Evolutionary conservation across 2,329 filamentous ascomycete species (phyloP).

Genomic region (Epichloe sibirici): DNA sequence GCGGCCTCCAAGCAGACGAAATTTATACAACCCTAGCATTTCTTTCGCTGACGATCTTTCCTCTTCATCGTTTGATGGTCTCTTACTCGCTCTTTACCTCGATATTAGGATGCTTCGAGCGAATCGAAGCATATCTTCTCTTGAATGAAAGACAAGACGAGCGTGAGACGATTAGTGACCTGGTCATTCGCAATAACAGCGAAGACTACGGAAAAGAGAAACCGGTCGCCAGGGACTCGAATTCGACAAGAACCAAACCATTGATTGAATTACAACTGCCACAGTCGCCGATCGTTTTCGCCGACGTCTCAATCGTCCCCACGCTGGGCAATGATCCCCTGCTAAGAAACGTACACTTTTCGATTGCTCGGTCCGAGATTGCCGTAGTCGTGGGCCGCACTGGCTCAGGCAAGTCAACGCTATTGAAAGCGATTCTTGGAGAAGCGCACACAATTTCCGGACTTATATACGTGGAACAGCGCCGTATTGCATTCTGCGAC

Average conservation of each 20-base stretch:
- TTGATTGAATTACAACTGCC: not conserved
- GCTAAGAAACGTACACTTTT: constrained; percentile 3
- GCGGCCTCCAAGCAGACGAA: constrained; percentile 2
- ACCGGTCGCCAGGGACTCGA: constrained; percentile 14
- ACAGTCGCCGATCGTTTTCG: constrained; percentile 12
- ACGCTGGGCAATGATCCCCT: constrained; percentile 22
- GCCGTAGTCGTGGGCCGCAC: constrained; percentile 4
- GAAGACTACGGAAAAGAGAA: not conserved
- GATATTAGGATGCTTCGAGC: constrained; percentile 6
- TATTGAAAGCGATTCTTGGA: constrained; percentile 6
- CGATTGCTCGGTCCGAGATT: not conserved
- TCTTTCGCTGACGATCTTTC: constrained; percentile 3
- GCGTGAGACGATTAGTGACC: constrained; percentile 23
- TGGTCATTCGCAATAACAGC: constrained; percentile 20
- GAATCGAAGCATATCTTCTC: constrained; percentile 9
- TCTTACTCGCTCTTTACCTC: constrained; percentile 2
- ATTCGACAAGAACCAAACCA: not conserved
- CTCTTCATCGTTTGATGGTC: constrained; percentile 2
- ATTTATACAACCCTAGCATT: constrained; percentile 8
- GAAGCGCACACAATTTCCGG: constrained; percentile 7
- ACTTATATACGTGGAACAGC: constrained; percentile 2
- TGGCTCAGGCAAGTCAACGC: constrained; percentile 17
- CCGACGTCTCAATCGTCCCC: constrained; percentile 29
- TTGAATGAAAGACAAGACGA: not conserved
- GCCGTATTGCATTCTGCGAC: constrained; percentile 13